Evolutionary conservation across 2,329 filamentous ascomycete species (phyloP).

Genomic region (Botrytis galanthina): DNA sequence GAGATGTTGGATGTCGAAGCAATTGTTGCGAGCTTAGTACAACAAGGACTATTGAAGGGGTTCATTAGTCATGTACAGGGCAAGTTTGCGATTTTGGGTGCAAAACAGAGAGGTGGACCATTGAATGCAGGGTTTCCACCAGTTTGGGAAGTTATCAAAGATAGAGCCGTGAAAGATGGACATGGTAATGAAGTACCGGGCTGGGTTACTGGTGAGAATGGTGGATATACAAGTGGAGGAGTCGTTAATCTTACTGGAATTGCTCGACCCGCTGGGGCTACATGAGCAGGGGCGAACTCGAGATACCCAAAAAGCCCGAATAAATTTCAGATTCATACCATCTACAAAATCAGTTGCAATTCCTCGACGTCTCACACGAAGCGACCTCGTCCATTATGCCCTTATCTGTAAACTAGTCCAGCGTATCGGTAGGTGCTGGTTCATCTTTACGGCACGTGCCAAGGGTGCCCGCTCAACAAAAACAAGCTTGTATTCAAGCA

Average conservation of each 20-base stretch:
- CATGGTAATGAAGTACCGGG: conserved; percentile 60
- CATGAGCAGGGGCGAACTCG: conserved; percentile 15
- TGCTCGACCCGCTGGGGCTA: conserved; percentile 49
- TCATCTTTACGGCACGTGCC: neutral
- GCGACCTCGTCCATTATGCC: no score
- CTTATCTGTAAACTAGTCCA: neutral
- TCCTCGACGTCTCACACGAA: neutral
- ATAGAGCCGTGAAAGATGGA: conserved; percentile 57
- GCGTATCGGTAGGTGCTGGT: neutral
- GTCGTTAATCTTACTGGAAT: conserved; percentile 56
- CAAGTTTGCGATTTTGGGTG: conserved; percentile 79
- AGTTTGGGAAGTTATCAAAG: conserved; percentile 66
- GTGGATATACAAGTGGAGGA: conserved; percentile 45
- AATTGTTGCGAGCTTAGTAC: conserved; percentile 71
- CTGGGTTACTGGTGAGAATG: conserved; percentile 59
- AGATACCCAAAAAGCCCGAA: neutral
- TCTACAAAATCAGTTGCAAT: neutral
- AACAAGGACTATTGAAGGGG: conserved; percentile 77
- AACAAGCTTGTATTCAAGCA: neutral
- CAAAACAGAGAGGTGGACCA: conserved; percentile 62
- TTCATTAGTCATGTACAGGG: conserved; percentile 76
- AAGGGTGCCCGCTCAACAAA: neutral
- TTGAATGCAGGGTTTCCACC: conserved; percentile 72
- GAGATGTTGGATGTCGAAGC: conserved; percentile 70
- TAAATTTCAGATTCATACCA: neutral